Conservation (phyloP, 257 asterid genomes). For the Marsdenia floribunda region DNA sequence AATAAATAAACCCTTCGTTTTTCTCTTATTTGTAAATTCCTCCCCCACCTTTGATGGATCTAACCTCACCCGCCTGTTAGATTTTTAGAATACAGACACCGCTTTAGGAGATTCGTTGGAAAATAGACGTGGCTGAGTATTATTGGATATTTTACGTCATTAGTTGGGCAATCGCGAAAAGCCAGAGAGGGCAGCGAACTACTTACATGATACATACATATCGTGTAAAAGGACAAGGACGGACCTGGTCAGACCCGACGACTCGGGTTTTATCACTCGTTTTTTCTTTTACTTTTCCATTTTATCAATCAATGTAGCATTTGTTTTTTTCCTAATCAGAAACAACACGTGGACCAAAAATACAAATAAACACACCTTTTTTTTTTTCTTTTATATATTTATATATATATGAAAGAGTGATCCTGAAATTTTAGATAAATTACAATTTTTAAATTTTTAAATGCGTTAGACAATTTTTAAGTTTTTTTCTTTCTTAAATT, state of each 20-base stretch:
- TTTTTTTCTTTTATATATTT: too few relatives aligned
- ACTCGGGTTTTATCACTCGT: not conserved
- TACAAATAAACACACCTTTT: too few relatives aligned
- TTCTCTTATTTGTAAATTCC: constrained; percentile 22
- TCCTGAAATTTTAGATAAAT: too few relatives aligned
- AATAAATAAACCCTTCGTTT: constrained; percentile 21
- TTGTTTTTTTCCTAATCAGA: too few relatives aligned
- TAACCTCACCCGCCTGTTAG: constrained; percentile 30
- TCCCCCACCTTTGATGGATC: constrained; percentile 1
- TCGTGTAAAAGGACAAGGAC: constrained; percentile 20
- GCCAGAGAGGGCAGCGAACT: not conserved
- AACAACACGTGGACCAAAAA: too few relatives aligned
- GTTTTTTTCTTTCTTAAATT: too few relatives aligned
- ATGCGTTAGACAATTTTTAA: too few relatives aligned
- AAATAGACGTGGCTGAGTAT: constrained; percentile 1
- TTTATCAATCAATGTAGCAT: too few relatives aligned
- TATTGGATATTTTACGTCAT: constrained; percentile 18
- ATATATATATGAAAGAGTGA: too few relatives aligned
- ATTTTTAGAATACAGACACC: not conserved
- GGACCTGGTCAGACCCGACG: constrained; percentile 21
- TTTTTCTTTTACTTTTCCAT: not conserved
- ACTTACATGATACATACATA: not conserved
- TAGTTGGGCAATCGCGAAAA: not conserved
- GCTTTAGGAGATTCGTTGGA: not conserved
- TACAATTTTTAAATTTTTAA: too few relatives aligned